Percentiles rank a stretch among this genome's conserved stretches.
Evolutionary conservation across 495 filamentous ascomycete species (phyloP).

Genomic region (Lepraria neglecta): DNA sequence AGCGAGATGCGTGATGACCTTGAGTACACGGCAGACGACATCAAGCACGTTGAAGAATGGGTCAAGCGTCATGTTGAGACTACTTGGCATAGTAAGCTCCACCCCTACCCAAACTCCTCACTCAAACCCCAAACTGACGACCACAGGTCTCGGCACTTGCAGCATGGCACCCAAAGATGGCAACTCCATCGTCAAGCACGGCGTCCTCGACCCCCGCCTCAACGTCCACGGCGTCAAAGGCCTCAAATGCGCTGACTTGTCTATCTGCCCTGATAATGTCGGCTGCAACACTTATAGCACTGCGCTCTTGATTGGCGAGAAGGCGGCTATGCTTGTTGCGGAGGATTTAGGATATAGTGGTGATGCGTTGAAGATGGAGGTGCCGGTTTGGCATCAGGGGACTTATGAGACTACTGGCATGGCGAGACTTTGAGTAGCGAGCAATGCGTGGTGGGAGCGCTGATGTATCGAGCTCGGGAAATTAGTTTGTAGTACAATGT

Average conservation of each 20-base stretch:
- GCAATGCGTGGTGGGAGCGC: too few species aligned
- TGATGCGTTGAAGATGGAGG: slow-evolving; percentile 67
- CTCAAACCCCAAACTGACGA: neutral
- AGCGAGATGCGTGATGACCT: slow-evolving; percentile 41
- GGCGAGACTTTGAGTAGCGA: slow-evolving; percentile 32
- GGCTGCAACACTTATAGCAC: slow-evolving; percentile 72
- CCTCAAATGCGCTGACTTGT: slow-evolving; percentile 75
- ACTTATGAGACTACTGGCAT: slow-evolving; percentile 40
- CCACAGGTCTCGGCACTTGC: slow-evolving; percentile 52
- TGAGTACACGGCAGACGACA: slow-evolving; percentile 37
- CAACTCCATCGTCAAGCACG: slow-evolving; percentile 73
- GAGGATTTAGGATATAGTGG: slow-evolving; percentile 74
- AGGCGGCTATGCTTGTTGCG: slow-evolving; percentile 62
- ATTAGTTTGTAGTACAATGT: too few species aligned
- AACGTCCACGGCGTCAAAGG: slow-evolving; percentile 77
- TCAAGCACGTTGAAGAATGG: slow-evolving; percentile 71
- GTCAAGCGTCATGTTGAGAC: slow-evolving; percentile 70
- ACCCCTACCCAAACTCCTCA: neutral
- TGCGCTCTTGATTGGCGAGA: slow-evolving; percentile 78
- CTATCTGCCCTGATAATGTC: slow-evolving; percentile 77
- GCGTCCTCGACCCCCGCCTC: slow-evolving; percentile 70
- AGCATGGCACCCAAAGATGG: slow-evolving; percentile 75
- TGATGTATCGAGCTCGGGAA: too few species aligned
- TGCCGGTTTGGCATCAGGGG: slow-evolving; percentile 44
- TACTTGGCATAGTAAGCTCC: slow-evolving; percentile 63